These are phyloP conservation scores for Boletellus sp. DNA, from an alignment of 768 basidiomycete species.

Conservation along the genomic window DNA sequence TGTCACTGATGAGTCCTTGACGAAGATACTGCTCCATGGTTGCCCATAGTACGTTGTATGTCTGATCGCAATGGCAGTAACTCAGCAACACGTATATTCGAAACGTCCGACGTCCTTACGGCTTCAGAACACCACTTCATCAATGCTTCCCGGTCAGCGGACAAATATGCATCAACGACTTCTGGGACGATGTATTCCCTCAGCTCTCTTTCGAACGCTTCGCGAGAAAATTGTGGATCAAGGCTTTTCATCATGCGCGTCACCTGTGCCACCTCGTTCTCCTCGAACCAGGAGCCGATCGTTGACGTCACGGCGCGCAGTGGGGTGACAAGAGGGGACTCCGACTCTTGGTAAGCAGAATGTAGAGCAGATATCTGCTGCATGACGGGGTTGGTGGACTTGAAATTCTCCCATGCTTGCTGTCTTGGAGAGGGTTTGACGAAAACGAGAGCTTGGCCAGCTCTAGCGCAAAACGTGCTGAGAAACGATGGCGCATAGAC, in stretches of 20 bases:
- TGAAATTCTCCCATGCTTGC: slow-evolving; percentile 77
- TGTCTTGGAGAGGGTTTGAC: slow-evolving; percentile 79
- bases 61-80: slow-evolving; percentile 42
- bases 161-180: slow-evolving; percentile 93
- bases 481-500: neutral
- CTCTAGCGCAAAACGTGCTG: slow-evolving; percentile 44
- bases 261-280: slow-evolving; percentile 98
- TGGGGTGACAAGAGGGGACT: slow-evolving; percentile 81
- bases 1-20: slow-evolving; percentile 88
- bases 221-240: slow-evolving; percentile 84
- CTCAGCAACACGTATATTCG: neutral
- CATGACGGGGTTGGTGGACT: slow-evolving; percentile 76
- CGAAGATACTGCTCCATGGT: slow-evolving; percentile 92
- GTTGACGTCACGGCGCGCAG: slow-evolving; percentile 81
- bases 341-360: slow-evolving; percentile 84
- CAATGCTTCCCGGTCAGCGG: slow-evolving; percentile 82
- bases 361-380: slow-evolving; percentile 55
- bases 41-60: slow-evolving; percentile 97
- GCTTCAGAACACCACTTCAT: slow-evolving; percentile 94
- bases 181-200: slow-evolving; percentile 98
- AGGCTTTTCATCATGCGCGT: slow-evolving; percentile 80
- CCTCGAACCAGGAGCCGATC: slow-evolving; percentile 89
- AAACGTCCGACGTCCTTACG: slow-evolving; percentile 44
- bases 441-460: slow-evolving; percentile 80
- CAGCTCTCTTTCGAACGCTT: slow-evolving; percentile 83